phyloP scores from a whole-genome alignment of 75 land plant species.

The Ceratopteris richardii region DNA sequence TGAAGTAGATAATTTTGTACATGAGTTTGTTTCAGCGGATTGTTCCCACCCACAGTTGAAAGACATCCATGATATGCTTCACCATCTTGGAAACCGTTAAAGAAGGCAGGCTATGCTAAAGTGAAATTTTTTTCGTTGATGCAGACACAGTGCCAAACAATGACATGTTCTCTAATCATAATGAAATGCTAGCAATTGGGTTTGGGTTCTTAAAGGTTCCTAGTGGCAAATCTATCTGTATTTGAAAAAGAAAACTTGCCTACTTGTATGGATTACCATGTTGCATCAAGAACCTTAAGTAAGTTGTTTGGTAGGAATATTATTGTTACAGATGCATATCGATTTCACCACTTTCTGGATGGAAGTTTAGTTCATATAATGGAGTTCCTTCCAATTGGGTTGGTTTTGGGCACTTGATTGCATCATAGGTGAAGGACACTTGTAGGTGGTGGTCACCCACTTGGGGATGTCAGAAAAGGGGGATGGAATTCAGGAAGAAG shows the following conservation, averaged over 20 bases:
- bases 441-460: no score
- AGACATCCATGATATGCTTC: conserved; percentile 11
- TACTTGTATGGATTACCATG: not conserved
- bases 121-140: not conserved
- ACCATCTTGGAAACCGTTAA: not conserved
- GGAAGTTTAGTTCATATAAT: no score
- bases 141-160: not conserved
- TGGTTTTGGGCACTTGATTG: no score
- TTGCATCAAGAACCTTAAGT: not conserved
- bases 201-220: conserved; percentile 1
- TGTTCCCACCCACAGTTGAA: conserved; percentile 22
- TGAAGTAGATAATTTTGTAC: conserved; percentile 34
- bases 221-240: not conserved
- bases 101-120: not conserved
- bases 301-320: not conserved
- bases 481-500: no score
- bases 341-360: not conserved
- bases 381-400: no score
- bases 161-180: not conserved
- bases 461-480: no score
- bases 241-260: not conserved
- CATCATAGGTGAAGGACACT: no score
- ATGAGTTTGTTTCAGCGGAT: conserved; percentile 47
- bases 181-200: conserved; percentile 1
- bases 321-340: not conserved